Conservation (phyloP, 2,329 filamentous ascomycete genomes). For the Exophiala sp. region DNA sequence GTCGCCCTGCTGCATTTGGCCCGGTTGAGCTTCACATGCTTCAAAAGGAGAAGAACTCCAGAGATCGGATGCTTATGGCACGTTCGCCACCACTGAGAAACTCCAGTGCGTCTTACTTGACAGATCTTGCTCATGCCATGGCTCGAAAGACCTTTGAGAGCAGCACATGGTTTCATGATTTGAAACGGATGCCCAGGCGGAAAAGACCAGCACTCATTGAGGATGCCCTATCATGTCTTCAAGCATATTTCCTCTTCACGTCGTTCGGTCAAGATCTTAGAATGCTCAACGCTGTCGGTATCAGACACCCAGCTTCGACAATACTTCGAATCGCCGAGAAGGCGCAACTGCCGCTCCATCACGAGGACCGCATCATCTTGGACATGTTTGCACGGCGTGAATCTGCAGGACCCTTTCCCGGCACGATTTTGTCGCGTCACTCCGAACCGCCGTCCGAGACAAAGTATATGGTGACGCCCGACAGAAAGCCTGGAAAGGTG, state of each 20-base stretch:
- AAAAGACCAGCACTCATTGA: not conserved
- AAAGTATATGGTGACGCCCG: not conserved
- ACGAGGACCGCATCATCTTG: not conserved
- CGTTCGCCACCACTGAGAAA: not conserved
- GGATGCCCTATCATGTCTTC: not conserved
- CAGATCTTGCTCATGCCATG: not conserved
- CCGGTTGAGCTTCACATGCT: constrained; percentile 9
- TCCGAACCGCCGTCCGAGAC: not conserved
- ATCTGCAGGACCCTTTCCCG: not conserved
- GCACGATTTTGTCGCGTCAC: not conserved
- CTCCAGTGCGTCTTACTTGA: not conserved
- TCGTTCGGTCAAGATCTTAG: constrained; percentile 9
- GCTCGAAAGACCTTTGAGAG: not conserved
- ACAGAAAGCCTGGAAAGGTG: not conserved
- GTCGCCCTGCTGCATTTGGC: not conserved
- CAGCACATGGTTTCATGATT: not conserved
- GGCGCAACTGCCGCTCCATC: constrained; percentile 11
- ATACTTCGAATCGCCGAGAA: constrained; percentile 10
- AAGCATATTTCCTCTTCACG: constrained; percentile 16
- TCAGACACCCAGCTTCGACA: constrained; percentile 2
- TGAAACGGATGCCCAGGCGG: not conserved
- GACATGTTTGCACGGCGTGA: not conserved
- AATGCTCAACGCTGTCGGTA: constrained; percentile 2
- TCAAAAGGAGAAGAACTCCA: not conserved
- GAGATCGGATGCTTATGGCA: not conserved